Evolutionary conservation across 108 stramenopile species (phyloP).

Genomic region (Nannochloropsis salina): DNA sequence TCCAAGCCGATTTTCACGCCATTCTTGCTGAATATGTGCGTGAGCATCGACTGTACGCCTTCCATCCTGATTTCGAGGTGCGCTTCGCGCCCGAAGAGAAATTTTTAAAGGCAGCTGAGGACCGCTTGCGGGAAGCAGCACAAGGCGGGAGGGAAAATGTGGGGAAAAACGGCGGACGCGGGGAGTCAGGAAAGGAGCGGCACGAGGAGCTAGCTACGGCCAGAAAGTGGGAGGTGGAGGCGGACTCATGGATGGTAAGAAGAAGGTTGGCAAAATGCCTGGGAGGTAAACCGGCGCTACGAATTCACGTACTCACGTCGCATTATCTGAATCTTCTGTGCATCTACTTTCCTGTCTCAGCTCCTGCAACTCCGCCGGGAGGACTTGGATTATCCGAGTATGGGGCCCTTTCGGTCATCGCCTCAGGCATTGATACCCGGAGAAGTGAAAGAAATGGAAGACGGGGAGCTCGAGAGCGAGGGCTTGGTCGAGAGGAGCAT

Average conservation of each 20-base stretch:
- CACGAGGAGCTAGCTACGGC: background rate
- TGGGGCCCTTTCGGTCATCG: slow-evolving; percentile 1
- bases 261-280: background rate
- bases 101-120: background rate
- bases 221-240: slow-evolving; percentile 4
- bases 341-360: background rate
- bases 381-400: background rate
- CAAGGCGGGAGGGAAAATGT: background rate
- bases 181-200: background rate
- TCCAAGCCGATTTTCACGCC: slow-evolving; percentile 5
- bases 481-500: background rate
- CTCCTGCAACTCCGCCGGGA: background rate
- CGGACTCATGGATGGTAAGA: slow-evolving; percentile 11
- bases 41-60: background rate
- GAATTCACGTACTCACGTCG: background rate
- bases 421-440: background rate
- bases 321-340: background rate
- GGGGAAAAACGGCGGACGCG: background rate
- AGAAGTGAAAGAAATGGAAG: background rate
- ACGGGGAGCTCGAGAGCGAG: background rate
- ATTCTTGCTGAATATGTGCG: background rate
- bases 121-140: slow-evolving; percentile 3
- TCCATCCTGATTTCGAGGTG: background rate
- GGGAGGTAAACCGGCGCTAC: background rate
- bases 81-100: slow-evolving; percentile 5